phyloP scores from a whole-genome alignment of 2,329 filamentous ascomycete genomes.

The Hypocrella siamensis region DNA sequence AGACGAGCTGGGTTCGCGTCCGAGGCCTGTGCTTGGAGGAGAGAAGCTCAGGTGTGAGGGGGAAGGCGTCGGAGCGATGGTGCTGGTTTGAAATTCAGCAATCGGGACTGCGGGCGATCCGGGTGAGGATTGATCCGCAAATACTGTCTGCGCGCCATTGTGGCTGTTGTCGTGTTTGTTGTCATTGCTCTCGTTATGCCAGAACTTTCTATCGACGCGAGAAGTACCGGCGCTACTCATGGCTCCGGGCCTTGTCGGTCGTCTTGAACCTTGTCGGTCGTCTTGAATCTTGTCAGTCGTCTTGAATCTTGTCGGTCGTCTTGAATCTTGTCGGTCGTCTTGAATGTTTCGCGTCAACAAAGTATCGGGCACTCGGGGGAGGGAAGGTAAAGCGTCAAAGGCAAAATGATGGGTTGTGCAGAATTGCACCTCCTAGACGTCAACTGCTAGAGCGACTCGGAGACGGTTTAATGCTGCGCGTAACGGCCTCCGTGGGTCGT shows the following conservation, averaged over 20 bases:
- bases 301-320: neutral
- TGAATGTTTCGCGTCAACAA: too few species aligned
- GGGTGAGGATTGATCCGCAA: conserved; percentile 6
- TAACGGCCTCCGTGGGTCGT: too few species aligned
- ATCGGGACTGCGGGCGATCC: conserved; percentile 8
- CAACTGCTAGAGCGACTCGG: too few species aligned
- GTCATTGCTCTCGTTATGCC: conserved; percentile 9
- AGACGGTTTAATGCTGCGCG: too few species aligned
- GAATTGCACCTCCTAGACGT: too few species aligned
- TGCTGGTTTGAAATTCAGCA: conserved; percentile 11
- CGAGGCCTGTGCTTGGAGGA: conserved; percentile 4
- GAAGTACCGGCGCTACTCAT: conserved; percentile 15
- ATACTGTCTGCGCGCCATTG: conserved; percentile 2
- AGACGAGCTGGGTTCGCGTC: conserved; percentile 8
- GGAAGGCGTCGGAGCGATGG: conserved; percentile 19
- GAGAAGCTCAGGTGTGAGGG: conserved; percentile 5
- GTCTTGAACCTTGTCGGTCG: neutral
- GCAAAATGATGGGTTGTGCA: too few species aligned
- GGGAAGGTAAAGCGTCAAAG: too few species aligned
- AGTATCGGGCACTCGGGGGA: too few species aligned
- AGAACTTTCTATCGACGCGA: conserved; percentile 12
- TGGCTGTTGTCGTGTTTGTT: conserved; percentile 1
- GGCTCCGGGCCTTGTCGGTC: conserved; percentile 9
- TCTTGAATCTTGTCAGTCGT: neutral
- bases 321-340: neutral